Percentiles rank a stretch among this genome's conserved stretches.
phyloP scores from a whole-genome alignment of 208 protist species.

The Trypanosoma mega region DNA sequence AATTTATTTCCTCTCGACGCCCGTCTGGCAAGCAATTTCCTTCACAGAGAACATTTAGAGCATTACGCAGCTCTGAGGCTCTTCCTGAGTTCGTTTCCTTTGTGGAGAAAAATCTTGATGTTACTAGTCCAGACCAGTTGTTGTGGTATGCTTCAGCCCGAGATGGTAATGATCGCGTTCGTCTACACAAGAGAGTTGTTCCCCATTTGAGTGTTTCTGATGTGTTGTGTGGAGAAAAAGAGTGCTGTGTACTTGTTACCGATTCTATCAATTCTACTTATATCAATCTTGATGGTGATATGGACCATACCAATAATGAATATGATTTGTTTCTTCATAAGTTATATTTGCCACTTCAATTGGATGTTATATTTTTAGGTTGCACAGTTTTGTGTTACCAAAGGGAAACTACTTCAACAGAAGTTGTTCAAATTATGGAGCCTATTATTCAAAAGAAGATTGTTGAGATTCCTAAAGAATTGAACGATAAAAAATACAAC shows the following conservation, averaged over 20 bases:
- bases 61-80: slow-evolving; percentile 57
- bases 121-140: slow-evolving; percentile 36
- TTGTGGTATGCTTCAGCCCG: slow-evolving; percentile 62
- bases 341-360: slow-evolving; percentile 77
- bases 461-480: slow-evolving; percentile 41
- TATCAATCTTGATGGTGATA: slow-evolving; percentile 31
- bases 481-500: slow-evolving; percentile 26
- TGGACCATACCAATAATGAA: slow-evolving; percentile 3
- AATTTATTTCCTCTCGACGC: slow-evolving; percentile 47
- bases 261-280: slow-evolving; percentile 33
- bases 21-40: slow-evolving; percentile 56
- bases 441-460: slow-evolving; percentile 56
- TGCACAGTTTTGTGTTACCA: slow-evolving; percentile 58
- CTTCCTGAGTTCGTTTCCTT: slow-evolving; percentile 60
- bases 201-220: slow-evolving; percentile 56
- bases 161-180: slow-evolving; percentile 20
- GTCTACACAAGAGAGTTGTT: slow-evolving; percentile 51
- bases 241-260: slow-evolving; percentile 77
- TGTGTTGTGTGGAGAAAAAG: slow-evolving; percentile 48
- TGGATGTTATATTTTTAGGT: slow-evolving; percentile 72
- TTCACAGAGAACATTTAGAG: slow-evolving; percentile 52
- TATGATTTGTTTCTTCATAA: slow-evolving; percentile 85
- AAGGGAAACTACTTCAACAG: slow-evolving; percentile 23
- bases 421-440: slow-evolving; percentile 50
- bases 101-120: slow-evolving; percentile 37